These are phyloP conservation scores for Canna indica DNA, from an alignment of 176 grass and related monocot genomes.

Conservation along the genomic window DNA sequence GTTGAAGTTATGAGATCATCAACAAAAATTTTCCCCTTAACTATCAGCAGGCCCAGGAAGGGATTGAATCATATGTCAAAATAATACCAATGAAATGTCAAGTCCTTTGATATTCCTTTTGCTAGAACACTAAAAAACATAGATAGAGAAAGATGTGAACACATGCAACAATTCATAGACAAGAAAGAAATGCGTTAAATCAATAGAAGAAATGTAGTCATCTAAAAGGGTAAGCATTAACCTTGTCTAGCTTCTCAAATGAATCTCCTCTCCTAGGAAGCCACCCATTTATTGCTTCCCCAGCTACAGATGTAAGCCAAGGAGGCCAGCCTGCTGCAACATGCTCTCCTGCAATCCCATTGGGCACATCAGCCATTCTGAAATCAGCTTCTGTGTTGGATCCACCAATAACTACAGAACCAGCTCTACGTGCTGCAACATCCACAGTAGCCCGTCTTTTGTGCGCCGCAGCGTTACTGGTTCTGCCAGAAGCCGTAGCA, in stretches of 20 bases:
- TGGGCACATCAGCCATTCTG: slow-evolving; percentile 28
- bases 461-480: slow-evolving; percentile 18
- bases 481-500: slow-evolving; percentile 21
- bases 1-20: too few species aligned
- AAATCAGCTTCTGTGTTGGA: background rate
- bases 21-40: too few species aligned
- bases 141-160: slow-evolving; percentile 4
- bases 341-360: slow-evolving; percentile 44
- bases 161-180: background rate
- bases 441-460: slow-evolving; percentile 33
- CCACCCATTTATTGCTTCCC: slow-evolving; percentile 80
- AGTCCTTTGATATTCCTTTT: background rate
- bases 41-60: too few species aligned
- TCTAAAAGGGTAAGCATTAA: slow-evolving; percentile 21
- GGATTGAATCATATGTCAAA: too few species aligned
- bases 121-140: background rate
- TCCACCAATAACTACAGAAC: background rate
- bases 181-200: background rate
- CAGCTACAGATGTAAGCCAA: slow-evolving; percentile 83
- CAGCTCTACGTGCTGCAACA: background rate
- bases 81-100: too few species aligned
- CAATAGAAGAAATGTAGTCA: background rate
- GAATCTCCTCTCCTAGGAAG: slow-evolving; percentile 84
- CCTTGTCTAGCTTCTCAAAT: slow-evolving; percentile 95
- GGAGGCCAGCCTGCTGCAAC: slow-evolving; percentile 67